Base-by-base conservation (phyloP, 2,329 filamentous ascomycete species). In the Aureobasidium subglaciale region DNA sequence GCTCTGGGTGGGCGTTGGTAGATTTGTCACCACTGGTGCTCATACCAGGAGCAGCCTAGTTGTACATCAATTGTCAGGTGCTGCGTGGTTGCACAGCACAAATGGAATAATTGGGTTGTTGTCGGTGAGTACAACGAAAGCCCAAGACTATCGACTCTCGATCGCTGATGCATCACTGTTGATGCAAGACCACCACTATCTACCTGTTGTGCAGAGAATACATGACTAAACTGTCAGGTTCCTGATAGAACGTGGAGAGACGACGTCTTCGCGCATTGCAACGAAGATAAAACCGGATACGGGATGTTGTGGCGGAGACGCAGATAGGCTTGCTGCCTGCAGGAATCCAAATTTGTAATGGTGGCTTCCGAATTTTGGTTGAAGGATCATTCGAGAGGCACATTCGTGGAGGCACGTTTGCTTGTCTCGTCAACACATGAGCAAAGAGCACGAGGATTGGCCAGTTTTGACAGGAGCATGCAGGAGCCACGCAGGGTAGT, bases 241-340 rank as follows among this genome's bases (percentile, higher is more conserved):
- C 10, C 24, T 20, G 13, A 18, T 13, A 32, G 27, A 24, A 16
- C 2, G 32, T 32, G 48, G 18, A 30, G 13, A 52, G 22, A 32
- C 10, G 48, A 41, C n/a, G 35, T 30, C 35, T 30, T 15, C 22
- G 27, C 35, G 32, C 27, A 27, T 27, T 9, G 15, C 22, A 35
- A 52, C n/a, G 25, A 15, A 50, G 32, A 41, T 13, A n/a, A 43
- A 43, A 42, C 27, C 38, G 20, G 38, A 43, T 54, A 29, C 25
- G 50, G 38, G 38, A 25, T 25, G 20, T 34, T 54, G 27, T 43
- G 27, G 50, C 38, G 22, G 50, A 24, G 49, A 42, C 49, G 49
- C 35, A 34, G 35, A 53, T 32, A 54, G 50, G 50, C 38, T 54
- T 27, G 38, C 50, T 54, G 38, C 50, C 38, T 54, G 50, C 50